Base-by-base conservation (phyloP, 1,284 basidiomycete genomes). In the Meripilus lineatus region DNA sequence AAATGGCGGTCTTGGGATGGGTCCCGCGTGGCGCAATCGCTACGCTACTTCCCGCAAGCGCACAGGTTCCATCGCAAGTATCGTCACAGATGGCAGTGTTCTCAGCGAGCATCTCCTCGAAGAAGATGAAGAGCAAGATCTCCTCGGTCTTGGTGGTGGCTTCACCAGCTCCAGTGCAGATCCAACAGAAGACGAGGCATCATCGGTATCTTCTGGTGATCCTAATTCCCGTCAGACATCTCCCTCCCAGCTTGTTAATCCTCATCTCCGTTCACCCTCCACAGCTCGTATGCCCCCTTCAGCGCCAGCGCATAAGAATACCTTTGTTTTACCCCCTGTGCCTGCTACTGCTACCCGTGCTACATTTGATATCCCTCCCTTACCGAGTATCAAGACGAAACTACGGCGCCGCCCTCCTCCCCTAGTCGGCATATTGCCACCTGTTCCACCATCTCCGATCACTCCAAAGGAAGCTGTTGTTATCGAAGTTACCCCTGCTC, bases 81-180 rank as follows among this genome's bases (percentile, higher is more conserved):
- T 75, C 53, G 66, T 68, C 50, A 86, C 82, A 0, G 72, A 64
- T 35, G 75, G 75, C 50, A 89, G 84, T 58, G 67, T 85, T 28
- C 62, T 88, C 36, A 89, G 84, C 53, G 87, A 90, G 59, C 74
- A 89, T 45, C 72, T 89, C 6, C 77, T 89, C 15, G 88, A 89
- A 56, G 85, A 86, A 51, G 84, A 88, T 24, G 87, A 89, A 57
- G 84, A 89, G 52, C 66, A 74, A 44, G 82, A 80, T 44, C 64
- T 88, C 2, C 67, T 87, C 24, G 81, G 81, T 37, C 61, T 84
- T n/a, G 77, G 81, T 38, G 75, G 80, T 45, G 74, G 76, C 18
- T 87, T 85, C 53, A 81, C 85, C 48, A 58, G 51, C 23, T 65
- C 66, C 6, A 68, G 64, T 46, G 55, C 58, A n/a, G 69, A 68